Conservation (phyloP, 441 rosid genomes). For the Brassica hybrid region DNA sequence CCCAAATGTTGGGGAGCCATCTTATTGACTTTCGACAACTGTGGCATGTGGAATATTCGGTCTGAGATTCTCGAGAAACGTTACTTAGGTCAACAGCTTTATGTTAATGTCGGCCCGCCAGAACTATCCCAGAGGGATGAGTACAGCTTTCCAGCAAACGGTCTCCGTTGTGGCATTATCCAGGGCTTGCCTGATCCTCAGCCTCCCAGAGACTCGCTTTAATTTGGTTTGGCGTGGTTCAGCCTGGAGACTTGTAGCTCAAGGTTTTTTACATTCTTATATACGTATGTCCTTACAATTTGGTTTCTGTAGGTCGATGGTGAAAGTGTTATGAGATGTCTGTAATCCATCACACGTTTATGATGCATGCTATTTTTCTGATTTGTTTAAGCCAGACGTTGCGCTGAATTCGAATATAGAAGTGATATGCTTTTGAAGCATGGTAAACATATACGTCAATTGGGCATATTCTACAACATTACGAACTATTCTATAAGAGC, state of each 20-base stretch:
- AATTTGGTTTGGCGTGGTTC: slow-evolving; percentile 29
- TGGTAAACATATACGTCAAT: too few relatives aligned
- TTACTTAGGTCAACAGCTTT: slow-evolving; percentile 69
- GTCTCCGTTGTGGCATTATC: slow-evolving; percentile 54
- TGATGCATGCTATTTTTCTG: neutral
- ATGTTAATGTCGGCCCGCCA: slow-evolving; percentile 57
- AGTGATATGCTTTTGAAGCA: neutral
- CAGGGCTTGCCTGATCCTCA: slow-evolving; percentile 55
- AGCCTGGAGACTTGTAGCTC: neutral
- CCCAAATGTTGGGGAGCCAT: slow-evolving; percentile 78
- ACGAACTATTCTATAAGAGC: too few relatives aligned
- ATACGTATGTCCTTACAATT: neutral
- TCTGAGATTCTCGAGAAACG: slow-evolving; percentile 58
- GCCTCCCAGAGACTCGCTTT: slow-evolving; percentile 46
- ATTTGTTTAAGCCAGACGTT: neutral
- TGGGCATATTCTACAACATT: too few relatives aligned
- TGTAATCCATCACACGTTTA: neutral
- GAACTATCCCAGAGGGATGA: slow-evolving; percentile 59
- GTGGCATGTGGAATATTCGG: slow-evolving; percentile 77
- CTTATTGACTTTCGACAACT: slow-evolving; percentile 61
- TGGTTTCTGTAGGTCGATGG: neutral
- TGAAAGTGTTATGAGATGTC: neutral
- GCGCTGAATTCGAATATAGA: neutral
- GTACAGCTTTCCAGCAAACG: slow-evolving; percentile 55
- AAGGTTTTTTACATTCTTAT: neutral